Evolutionary conservation across 1,284 basidiomycete genomes (phyloP).

Genomic region (Irpex lacteus): DNA sequence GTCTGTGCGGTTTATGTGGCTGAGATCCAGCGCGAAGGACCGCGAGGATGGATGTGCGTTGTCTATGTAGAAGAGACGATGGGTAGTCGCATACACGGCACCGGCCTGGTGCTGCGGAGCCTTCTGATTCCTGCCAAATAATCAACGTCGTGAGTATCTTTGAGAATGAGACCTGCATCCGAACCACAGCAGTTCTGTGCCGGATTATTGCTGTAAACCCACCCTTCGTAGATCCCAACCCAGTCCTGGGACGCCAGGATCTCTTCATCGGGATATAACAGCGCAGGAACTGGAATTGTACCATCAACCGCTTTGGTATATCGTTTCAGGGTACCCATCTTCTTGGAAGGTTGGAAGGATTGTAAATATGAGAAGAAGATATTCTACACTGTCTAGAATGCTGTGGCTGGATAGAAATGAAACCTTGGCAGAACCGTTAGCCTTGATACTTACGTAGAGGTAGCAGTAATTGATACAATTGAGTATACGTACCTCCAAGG

Average conservation of each 20-base stretch:
- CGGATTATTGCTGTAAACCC: conserved; percentile 28
- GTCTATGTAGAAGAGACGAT: conserved; percentile 84
- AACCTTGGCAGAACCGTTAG: not conserved
- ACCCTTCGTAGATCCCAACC: conserved; percentile 92
- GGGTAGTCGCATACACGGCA: conserved; percentile 75
- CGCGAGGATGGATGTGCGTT: conserved; percentile 41
- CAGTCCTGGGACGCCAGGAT: conserved; percentile 70
- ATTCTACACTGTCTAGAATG: no score
- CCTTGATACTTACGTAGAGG: not conserved
- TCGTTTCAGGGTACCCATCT: conserved; percentile 36
- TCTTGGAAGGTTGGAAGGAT: not conserved
- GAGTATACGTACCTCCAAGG: not conserved
- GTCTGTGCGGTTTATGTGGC: conserved; percentile 75
- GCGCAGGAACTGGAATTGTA: conserved; percentile 67
- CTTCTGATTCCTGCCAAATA: conserved; percentile 70
- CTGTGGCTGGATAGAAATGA: not conserved
- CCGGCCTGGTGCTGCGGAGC: conserved; percentile 71
- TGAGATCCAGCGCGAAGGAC: conserved; percentile 67
- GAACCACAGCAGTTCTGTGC: not conserved
- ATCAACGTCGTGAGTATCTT: conserved; percentile 1
- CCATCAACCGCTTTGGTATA: conserved; percentile 62
- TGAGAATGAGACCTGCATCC: not conserved
- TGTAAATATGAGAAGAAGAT: no score
- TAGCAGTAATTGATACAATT: not conserved
- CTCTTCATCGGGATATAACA: conserved; percentile 79